Conservation (phyloP, 2,329 filamentous ascomycete species). For the Monosporascus sp. region DNA sequence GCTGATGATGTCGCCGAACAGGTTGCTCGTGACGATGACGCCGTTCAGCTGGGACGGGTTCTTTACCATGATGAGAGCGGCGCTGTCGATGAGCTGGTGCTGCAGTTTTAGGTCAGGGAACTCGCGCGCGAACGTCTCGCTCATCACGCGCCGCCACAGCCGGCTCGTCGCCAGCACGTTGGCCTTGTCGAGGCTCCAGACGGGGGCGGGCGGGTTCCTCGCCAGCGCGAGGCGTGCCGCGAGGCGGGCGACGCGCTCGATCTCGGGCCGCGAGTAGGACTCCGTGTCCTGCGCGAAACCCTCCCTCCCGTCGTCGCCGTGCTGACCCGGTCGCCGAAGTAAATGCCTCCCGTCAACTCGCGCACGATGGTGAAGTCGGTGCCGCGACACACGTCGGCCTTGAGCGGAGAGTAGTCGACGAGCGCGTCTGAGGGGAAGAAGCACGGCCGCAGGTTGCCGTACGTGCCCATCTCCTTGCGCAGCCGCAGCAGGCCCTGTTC, state of each 20-base stretch:
- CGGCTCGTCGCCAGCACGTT: conserved; percentile 89
- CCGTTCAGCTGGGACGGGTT: conserved; percentile 84
- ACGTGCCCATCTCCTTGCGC: conserved; percentile 89
- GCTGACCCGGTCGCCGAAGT: conserved; percentile 90
- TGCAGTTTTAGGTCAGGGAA: conserved; percentile 80
- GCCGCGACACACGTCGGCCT: conserved; percentile 76
- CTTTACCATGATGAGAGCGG: conserved; percentile 98
- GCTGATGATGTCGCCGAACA: conserved; percentile 94
- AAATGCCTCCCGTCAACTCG: conserved; percentile 88
- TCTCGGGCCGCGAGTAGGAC: conserved; percentile 77
- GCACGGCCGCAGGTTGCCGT: conserved; percentile 93
- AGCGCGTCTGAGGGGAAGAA: conserved; percentile 88
- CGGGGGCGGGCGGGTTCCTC: conserved; percentile 67
- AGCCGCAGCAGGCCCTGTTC: conserved; percentile 89
- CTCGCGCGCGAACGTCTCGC: conserved; percentile 79
- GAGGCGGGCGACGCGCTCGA: conserved; percentile 81
- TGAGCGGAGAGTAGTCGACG: conserved; percentile 79
- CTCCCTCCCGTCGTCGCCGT: conserved; percentile 59
- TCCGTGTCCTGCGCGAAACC: conserved; percentile 70
- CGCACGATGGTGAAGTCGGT: conserved; percentile 91
- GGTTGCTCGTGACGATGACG: conserved; percentile 84
- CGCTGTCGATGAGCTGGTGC: conserved; percentile 91
- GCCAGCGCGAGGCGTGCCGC: conserved; percentile 76
- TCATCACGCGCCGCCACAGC: conserved; percentile 83
- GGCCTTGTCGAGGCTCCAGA: conserved; percentile 91